Evolutionary conservation across 139 green algal genomes (phyloP), one percentile per base, ranked within the genome.

Genomic region (Penium margaritaceum): DNA sequence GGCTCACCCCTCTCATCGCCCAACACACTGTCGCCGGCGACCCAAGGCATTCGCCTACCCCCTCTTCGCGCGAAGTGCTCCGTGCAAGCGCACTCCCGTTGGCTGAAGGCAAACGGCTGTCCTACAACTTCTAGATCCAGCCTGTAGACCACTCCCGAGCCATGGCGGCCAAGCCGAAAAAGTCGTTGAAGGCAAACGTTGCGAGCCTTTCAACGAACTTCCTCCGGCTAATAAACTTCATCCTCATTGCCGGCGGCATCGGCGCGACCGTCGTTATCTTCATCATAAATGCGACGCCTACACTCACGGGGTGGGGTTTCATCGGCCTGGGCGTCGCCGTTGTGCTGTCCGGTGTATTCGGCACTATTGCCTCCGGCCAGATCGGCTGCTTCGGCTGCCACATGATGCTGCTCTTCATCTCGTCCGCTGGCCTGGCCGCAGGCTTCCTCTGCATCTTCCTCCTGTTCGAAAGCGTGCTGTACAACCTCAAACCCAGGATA

Each of bases 401-500:
- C 64, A 65, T 72, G 64, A 34, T 72, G n/a, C 24, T 19, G 27
- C 43, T 61, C 5, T 19, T 64, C 43, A n/a, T 63, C 0, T 65
- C 27, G 7, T 36, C 64, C 64, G 64, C 64, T 24, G 64, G 64
- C 19, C 47, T 72, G 9, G 37, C 27, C 43, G 44, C 64, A 19
- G 68, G 32, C n/a, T 58, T 61, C 47, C 64, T 72, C 43, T 64
- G 34, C 64, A 72, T 64, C 5, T 72, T 72, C 38, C 32, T 72
- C 0, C 32, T 44, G 0, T 44, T 66, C 58, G 27, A 38, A 24
- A 66, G n/a, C n/a, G n/a, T n/a, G n/a, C n/a, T n/a, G n/a, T n/a
- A n/a, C n/a, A n/a, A n/a, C n/a, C n/a, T n/a, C n/a, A n/a, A n/a
- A n/a, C n/a, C n/a, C n/a, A n/a, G n/a, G n/a, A n/a, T n/a, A n/a